Conservation (phyloP, 2,329 filamentous ascomycete genomes). For the Lomentospora prolificans region DNA sequence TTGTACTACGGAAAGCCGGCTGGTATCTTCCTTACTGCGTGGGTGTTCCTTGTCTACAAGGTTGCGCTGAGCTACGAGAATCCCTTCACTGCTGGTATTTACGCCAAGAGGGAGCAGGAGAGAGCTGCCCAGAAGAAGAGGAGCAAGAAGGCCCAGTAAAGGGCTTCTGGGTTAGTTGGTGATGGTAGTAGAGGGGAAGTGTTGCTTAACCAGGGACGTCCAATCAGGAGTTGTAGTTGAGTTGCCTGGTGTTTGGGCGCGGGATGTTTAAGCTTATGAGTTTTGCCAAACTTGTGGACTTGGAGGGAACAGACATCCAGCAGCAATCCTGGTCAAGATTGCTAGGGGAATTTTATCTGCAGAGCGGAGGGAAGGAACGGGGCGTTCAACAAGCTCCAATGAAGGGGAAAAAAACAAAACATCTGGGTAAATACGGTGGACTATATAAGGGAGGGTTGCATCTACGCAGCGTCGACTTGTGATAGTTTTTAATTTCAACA, state of each 20-base stretch:
- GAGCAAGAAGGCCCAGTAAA: constrained; percentile 11
- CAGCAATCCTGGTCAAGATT: too few relatives aligned
- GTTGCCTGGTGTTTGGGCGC: background rate
- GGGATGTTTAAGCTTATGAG: background rate
- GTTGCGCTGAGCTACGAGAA: constrained; percentile 82
- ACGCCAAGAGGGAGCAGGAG: constrained; percentile 68
- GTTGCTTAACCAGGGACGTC: background rate
- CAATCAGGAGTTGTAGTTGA: background rate
- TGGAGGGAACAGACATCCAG: too few relatives aligned
- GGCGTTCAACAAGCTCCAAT: constrained; percentile 3
- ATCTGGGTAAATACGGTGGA: background rate
- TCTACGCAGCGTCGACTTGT: background rate
- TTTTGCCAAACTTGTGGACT: background rate
- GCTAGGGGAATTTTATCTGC: too few relatives aligned
- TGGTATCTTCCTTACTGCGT: constrained; percentile 63
- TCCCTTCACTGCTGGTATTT: constrained; percentile 88
- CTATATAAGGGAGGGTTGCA: background rate
- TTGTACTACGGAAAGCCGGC: constrained; percentile 81
- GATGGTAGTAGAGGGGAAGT: background rate
- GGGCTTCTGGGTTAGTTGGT: too few relatives aligned
- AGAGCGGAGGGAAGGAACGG: background rate
- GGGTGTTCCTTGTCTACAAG: constrained; percentile 70
- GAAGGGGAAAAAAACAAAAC: background rate
- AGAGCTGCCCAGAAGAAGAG: constrained; percentile 40
- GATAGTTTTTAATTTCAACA: constrained; percentile 3